phyloP scores from a whole-genome alignment of 441 rosid genomes.

The Euphorbia schlechtendalii region DNA sequence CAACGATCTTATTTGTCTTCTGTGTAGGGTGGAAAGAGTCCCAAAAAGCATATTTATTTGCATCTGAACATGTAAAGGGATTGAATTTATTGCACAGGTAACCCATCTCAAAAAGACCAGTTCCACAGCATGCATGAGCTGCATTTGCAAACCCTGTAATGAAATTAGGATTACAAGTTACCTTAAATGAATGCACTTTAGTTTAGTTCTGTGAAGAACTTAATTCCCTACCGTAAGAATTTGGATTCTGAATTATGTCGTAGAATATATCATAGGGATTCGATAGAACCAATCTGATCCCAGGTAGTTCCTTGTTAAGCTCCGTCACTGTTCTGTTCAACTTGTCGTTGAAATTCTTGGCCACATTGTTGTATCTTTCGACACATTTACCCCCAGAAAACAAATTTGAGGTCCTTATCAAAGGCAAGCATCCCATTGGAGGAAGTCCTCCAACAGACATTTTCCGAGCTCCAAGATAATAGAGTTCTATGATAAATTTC shows the following conservation, averaged over 20 bases:
- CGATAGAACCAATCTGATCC: constrained; percentile 39
- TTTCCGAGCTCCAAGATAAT: constrained; percentile 52
- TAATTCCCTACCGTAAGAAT: constrained; percentile 37
- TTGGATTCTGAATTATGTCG: constrained; percentile 39
- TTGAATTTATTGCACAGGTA: constrained; percentile 35
- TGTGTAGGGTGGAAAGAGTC: constrained; percentile 63
- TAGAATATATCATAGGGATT: constrained; percentile 39
- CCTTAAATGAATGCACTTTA: neutral
- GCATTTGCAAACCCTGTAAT: constrained; percentile 50
- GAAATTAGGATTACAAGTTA: constrained; percentile 11
- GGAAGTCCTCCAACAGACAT: constrained; percentile 47
- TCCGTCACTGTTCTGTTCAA: constrained; percentile 23
- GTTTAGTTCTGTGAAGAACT: neutral
- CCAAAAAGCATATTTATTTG: constrained; percentile 55
- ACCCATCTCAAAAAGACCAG: constrained; percentile 52
- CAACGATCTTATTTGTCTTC: constrained; percentile 37
- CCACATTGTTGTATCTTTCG: constrained; percentile 37
- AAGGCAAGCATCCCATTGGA: constrained; percentile 67
- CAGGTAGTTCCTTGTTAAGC: constrained; percentile 40
- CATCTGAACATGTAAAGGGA: constrained; percentile 52
- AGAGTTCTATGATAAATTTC: constrained; percentile 36
- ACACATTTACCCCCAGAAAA: constrained; percentile 24
- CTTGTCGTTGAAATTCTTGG: constrained; percentile 48
- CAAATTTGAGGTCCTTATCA: constrained; percentile 35
- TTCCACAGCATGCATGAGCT: constrained; percentile 57